These are phyloP conservation scores for Rhodotorula sp. DNA, from an alignment of 1,284 basidiomycete species.

Conservation along the genomic window DNA sequence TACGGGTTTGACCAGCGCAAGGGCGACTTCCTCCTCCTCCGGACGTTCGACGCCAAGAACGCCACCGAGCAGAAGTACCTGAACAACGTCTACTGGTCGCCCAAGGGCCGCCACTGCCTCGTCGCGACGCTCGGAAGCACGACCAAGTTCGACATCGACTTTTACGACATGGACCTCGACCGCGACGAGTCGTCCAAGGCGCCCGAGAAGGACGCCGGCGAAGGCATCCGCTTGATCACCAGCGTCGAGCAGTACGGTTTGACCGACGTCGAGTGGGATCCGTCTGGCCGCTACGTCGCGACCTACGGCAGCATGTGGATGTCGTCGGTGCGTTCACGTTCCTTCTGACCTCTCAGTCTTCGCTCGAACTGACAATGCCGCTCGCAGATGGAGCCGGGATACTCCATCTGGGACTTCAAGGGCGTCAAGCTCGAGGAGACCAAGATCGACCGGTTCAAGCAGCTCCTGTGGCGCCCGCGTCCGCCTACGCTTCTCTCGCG, in stretches of 20 bases:
- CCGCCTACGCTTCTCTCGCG: conserved; percentile 82
- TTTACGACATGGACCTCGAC: conserved; percentile 92
- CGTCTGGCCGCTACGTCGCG: conserved; percentile 87
- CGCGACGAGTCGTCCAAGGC: conserved; percentile 45
- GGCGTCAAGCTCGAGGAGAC: conserved; percentile 88
- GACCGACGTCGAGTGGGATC: conserved; percentile 98
- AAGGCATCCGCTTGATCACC: conserved; percentile 76
- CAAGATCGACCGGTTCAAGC: conserved; percentile 89
- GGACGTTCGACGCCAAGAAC: conserved; percentile 66
- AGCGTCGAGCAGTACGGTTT: conserved; percentile 96
- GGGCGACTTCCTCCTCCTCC: conserved; percentile 90
- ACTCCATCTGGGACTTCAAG: conserved; percentile 95
- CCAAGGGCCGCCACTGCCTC: conserved; percentile 91
- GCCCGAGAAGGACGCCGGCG: conserved; percentile 52
- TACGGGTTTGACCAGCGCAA: conserved; percentile 91
- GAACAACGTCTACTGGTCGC: conserved; percentile 97
- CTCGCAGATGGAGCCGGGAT: conserved; percentile 87
- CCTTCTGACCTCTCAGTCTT: not conserved
- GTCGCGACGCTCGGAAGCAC: conserved; percentile 93
- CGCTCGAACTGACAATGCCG: not conserved
- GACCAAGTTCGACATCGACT: conserved; percentile 95
- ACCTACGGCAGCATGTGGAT: conserved; percentile 95
- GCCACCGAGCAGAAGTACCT: conserved; percentile 69
- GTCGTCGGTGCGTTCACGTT: conserved; percentile 66
- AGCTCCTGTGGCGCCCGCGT: conserved; percentile 96